Conservation (phyloP, 2,329 filamentous ascomycete species). For the Diaporthe sp. region DNA sequence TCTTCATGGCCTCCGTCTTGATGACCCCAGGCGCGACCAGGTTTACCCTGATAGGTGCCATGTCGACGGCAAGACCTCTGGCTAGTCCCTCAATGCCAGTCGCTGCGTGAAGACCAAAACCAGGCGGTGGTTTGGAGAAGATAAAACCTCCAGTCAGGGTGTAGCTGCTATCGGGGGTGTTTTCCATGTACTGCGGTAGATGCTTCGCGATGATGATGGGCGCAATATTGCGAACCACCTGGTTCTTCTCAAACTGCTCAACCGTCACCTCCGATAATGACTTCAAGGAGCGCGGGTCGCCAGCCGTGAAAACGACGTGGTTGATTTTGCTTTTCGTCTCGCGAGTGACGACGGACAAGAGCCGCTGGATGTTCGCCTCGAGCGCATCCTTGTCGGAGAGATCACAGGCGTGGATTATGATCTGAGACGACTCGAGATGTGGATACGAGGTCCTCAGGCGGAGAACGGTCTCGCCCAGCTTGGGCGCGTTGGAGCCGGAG, state of each 20-base stretch:
- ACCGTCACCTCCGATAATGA: slow-evolving; percentile 3
- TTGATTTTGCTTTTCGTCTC: slow-evolving; percentile 54
- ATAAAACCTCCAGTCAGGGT: background rate
- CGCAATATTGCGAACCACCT: slow-evolving; percentile 19
- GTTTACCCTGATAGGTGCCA: slow-evolving; percentile 9
- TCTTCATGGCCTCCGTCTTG: slow-evolving; percentile 10
- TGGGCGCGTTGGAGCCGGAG: slow-evolving; percentile 57
- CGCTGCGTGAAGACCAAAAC: background rate
- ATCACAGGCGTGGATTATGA: slow-evolving; percentile 10
- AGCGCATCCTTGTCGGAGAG: slow-evolving; percentile 1
- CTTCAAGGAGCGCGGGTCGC: slow-evolving; percentile 48
- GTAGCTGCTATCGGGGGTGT: slow-evolving; percentile 1
- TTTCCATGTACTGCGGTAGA: background rate
- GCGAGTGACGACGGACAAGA: slow-evolving; percentile 49
- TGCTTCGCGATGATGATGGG: slow-evolving; percentile 16
- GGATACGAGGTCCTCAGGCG: slow-evolving; percentile 40
- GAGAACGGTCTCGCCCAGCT: slow-evolving; percentile 49
- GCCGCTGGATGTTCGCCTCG: slow-evolving; percentile 47
- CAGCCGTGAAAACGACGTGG: slow-evolving; percentile 66
- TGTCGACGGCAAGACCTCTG: slow-evolving; percentile 2
- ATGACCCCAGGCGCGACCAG: slow-evolving; percentile 14
- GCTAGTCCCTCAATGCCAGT: slow-evolving; percentile 8
- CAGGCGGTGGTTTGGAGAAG: slow-evolving; percentile 16
- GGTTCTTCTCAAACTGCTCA: slow-evolving; percentile 20
- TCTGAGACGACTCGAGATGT: background rate